A percentile compares a stretch with the other conserved stretches of the same genome.
These are phyloP conservation scores for Colletotrichum brevisporum DNA, from an alignment of 2,329 filamentous ascomycete genomes.

Conservation along the genomic window DNA sequence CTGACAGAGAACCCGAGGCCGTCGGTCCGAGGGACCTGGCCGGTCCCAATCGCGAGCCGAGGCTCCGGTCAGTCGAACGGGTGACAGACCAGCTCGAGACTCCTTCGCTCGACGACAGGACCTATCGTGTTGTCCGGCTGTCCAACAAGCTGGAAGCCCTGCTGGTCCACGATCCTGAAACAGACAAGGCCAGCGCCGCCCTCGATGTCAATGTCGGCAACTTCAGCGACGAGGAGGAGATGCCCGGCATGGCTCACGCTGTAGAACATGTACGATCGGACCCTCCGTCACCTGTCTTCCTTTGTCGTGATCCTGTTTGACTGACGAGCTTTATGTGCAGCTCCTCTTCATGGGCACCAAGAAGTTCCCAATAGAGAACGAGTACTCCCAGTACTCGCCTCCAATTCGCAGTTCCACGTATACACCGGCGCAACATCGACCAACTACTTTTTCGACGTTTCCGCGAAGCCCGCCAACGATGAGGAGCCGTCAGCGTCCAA, in stretches of 20 bases:
- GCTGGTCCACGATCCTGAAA: constrained; percentile 92
- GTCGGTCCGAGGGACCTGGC: constrained; percentile 30
- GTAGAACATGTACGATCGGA: constrained; percentile 81
- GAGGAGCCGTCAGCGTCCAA: constrained; percentile 69
- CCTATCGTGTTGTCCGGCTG: constrained; percentile 88
- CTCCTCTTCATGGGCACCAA: constrained; percentile 98
- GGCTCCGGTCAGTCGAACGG: constrained; percentile 52
- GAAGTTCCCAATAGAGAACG: constrained; percentile 97
- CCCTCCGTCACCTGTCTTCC: background rate
- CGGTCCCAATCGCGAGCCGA: constrained; percentile 48
- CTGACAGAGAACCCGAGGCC: constrained; percentile 43
- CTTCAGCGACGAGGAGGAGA: constrained; percentile 91
- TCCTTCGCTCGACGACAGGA: constrained; percentile 86
- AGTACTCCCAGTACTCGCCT: constrained; percentile 94
- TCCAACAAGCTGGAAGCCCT: constrained; percentile 91
- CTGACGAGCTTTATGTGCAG: constrained; percentile 50
- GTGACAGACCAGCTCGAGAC: constrained; percentile 84
- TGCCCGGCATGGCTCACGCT: constrained; percentile 95
- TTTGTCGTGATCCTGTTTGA: constrained; percentile 32
- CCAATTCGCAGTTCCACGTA: constrained; percentile 92
- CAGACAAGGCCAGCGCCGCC: constrained; percentile 96
- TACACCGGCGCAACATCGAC: constrained; percentile 95
- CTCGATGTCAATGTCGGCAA: constrained; percentile 97
- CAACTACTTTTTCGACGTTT: constrained; percentile 98
- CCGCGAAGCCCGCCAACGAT: constrained; percentile 79